Conservation (phyloP, 1,139 yeast genomes). For the Debaryomyces sp. region DNA sequence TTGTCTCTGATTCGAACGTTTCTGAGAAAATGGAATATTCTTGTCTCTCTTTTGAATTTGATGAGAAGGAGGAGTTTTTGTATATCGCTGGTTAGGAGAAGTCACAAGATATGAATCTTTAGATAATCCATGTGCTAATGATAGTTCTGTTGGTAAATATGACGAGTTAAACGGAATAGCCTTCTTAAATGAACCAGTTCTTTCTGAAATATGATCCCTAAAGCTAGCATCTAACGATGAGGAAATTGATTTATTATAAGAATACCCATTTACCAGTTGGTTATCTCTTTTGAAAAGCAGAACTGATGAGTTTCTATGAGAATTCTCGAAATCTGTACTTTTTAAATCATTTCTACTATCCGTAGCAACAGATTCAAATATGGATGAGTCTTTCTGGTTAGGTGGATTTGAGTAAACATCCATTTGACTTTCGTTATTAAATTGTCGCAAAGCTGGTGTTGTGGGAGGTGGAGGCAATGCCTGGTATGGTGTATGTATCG, state of each 20-base stretch:
- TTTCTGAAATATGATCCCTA: slow-evolving; percentile 32
- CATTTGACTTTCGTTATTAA: slow-evolving; percentile 16
- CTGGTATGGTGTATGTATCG: slow-evolving; percentile 53
- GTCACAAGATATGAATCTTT: slow-evolving; percentile 1
- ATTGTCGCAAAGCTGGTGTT: slow-evolving; percentile 15
- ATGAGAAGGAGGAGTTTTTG: slow-evolving; percentile 13
- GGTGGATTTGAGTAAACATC: neutral
- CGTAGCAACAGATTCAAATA: neutral
- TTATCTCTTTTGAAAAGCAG: slow-evolving; percentile 26
- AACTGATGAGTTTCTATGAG: slow-evolving; percentile 19
- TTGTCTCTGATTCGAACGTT: neutral
- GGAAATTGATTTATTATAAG: slow-evolving; percentile 20
- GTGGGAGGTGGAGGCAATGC: slow-evolving; percentile 38
- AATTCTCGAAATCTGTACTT: slow-evolving; percentile 4
- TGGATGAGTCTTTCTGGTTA: neutral
- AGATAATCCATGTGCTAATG: neutral
- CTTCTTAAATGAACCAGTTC: slow-evolving; percentile 14
- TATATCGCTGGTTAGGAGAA: neutral
- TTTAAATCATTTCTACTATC: slow-evolving; percentile 4
- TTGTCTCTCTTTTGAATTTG: slow-evolving; percentile 20
- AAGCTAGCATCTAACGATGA: slow-evolving; percentile 35
- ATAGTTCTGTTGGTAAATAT: neutral
- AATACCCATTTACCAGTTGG: slow-evolving; percentile 7
- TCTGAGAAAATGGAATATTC: neutral
- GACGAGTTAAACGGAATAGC: slow-evolving; percentile 11